Base-by-base conservation (phyloP, 2,329 filamentous ascomycete species). In the Lasiodiplodia theobromae region DNA sequence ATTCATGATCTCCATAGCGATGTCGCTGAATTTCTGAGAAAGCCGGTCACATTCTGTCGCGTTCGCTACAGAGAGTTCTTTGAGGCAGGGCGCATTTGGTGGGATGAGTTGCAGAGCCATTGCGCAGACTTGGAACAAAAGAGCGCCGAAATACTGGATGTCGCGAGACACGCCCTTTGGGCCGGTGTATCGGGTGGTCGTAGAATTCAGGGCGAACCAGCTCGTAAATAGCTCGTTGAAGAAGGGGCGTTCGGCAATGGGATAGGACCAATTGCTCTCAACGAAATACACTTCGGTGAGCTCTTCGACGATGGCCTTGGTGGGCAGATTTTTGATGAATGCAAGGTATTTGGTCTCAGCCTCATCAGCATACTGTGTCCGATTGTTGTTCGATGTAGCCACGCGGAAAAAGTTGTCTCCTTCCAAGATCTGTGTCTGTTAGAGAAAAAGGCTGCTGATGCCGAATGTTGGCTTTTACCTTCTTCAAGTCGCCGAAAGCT, bases 191-290 rank as follows among this genome's bases (percentile, higher is more conserved):
- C 58, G 25, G 11, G 58, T 63, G 38, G 40, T 47, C 3, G 40
- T n/a, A 14, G 58, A 25, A 3, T 51, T 44, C 28, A 63, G 40
- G 28, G 58, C 10, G 44, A 21, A 12, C 58, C 58, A 63, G 3
- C 51, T 21, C 10, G 40, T 14, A 25, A 34, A 37, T 3, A 63
- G 1, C 8, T 63, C 58, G 44, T 63, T 51, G 28, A 51, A 63
- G 58, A 63, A 63, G 0, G 58, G 58, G 10, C 58, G 40, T 63
- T 63, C 58, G 14, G 28, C 5, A n/a, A 51, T 37, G 3, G 58
- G 25, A 51, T 63, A 63, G 12, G 58, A n/a, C 58, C 58, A 63
- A 31, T 63, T 63, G 58, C 58, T 63, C 40, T 63, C 58, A 34
- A 49, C 25, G 34, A 63, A 63, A 28, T 63, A 63, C 25, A 63